These are phyloP conservation scores for Penicillium sp. DNA, from an alignment of 2,329 filamentous ascomycete genomes.

Conservation along the genomic window DNA sequence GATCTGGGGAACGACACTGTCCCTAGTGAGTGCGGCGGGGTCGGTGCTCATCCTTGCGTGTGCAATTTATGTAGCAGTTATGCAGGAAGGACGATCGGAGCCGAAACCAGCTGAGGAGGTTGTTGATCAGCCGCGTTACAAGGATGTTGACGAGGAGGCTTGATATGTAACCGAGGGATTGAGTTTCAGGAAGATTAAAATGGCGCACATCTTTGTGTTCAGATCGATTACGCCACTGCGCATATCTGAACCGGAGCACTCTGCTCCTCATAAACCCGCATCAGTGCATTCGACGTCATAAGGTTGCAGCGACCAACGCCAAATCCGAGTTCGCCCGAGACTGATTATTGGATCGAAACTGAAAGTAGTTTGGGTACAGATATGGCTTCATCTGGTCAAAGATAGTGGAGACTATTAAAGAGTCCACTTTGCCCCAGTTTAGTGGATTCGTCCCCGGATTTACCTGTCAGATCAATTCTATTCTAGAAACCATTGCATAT, in stretches of 20 bases:
- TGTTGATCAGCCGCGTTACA: conserved; percentile 4
- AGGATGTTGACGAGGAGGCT: conserved; percentile 13
- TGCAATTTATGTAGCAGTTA: conserved; percentile 64
- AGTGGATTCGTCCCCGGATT: background rate
- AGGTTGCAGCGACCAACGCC: conserved; percentile 19
- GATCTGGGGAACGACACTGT: conserved; percentile 62
- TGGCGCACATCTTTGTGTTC: background rate
- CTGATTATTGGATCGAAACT: conserved; percentile 1
- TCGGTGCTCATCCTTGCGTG: conserved; percentile 65
- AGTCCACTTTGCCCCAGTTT: background rate
- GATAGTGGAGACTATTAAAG: background rate
- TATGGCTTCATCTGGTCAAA: background rate
- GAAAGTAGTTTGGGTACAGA: background rate
- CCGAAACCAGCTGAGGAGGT: background rate
- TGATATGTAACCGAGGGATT: background rate
- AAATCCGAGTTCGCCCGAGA: conserved; percentile 13
- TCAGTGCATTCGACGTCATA: conserved; percentile 27
- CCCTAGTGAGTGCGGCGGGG: conserved; percentile 59
- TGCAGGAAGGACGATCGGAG: conserved; percentile 40
- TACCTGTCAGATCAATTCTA: background rate
- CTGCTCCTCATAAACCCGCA: conserved; percentile 14
- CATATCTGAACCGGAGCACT: conserved; percentile 16
- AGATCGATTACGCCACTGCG: background rate
- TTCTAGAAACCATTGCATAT: background rate
- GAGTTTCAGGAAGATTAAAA: background rate